Conservation (phyloP, 1,284 basidiomycete species). For the Boletellus deceptivus region DNA sequence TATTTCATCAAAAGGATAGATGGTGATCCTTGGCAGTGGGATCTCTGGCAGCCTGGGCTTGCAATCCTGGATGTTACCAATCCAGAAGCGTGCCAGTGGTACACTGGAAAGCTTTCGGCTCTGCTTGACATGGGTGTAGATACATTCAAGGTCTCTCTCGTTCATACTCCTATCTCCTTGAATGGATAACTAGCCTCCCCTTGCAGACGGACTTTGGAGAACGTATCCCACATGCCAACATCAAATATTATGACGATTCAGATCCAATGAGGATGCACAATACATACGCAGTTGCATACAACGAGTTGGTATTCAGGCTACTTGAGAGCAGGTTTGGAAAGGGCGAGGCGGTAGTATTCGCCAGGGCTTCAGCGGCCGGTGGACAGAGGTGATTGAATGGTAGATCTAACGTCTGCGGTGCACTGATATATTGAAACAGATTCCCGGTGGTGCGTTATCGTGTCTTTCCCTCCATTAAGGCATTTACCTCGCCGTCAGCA, state of each 20-base stretch:
- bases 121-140: conserved; percentile 72
- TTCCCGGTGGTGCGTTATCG: conserved; percentile 16
- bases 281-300: conserved; percentile 64
- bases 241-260: conserved; percentile 66
- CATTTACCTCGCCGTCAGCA: conserved; percentile 42
- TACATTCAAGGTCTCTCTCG: conserved; percentile 54
- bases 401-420: conserved; percentile 3
- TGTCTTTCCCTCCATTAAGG: neutral
- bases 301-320: conserved; percentile 64
- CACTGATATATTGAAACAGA: conserved; percentile 8
- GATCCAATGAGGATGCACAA: conserved; percentile 70
- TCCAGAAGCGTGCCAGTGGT: conserved; percentile 67
- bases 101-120: conserved; percentile 52
- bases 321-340: conserved; percentile 59
- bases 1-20: conserved; percentile 71
- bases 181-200: neutral
- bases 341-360: conserved; percentile 69
- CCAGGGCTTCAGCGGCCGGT: conserved; percentile 62
- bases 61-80: conserved; percentile 74
- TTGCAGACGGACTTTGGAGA: conserved; percentile 68
- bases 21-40: conserved; percentile 75
- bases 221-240: conserved; percentile 60
- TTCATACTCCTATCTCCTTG: neutral
- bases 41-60: conserved; percentile 71
- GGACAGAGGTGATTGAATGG: conserved; percentile 53